Evolutionary conservation across 257 asterid genomes (phyloP), one percentile per base, ranked within the genome.

Genomic region (Solanum bukasovii): DNA sequence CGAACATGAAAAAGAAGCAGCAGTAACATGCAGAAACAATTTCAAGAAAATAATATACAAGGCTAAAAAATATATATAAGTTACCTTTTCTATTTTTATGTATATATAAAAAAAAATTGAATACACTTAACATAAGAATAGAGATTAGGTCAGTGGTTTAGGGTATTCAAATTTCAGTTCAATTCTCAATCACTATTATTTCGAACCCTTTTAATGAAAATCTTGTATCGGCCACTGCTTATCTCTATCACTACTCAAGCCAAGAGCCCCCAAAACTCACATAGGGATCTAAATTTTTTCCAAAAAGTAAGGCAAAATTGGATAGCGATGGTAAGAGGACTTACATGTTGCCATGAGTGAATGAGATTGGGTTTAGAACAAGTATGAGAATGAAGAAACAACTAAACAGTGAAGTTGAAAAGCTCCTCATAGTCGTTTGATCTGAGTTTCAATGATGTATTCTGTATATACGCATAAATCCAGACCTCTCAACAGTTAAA

Each of bases 301-400:
- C 13, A 37, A 79, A 44, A 21, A 14, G 40, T 27, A 5, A 79
- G 21, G 65, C 27, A 81, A 35, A 81, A 46, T 27, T 16, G 13
- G 25, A 79, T 44, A 78, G 21, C 2, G 25, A 78, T 78, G 35
- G 29, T 27, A 44, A 27, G 61, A 81, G 40, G 11, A 88, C 91
- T 86, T 68, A 88, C 91, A n/a, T 31, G 35, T 72, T 71, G 52
- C 77, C 86, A 16, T 90, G 87, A 90, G 74, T 59, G 42, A 78
- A 81, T 70, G 83, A 49, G 38, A 52, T 37, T 25, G 33, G 86
- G 25, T n/a, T 77, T 13, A 81, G 86, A 78, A 90, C 13, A 68
- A 56, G 84, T 59, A 82, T 85, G 61, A 87, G 5, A 20, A 56
- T 56, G 65, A 7, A 56, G 65, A 56, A 18, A n/a, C 34, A 79